A percentile compares a stretch with the other conserved stretches of the same genome.
These are phyloP conservation scores for Populus tomentosa DNA, from an alignment of 441 rosid species.

Conservation along the genomic window DNA sequence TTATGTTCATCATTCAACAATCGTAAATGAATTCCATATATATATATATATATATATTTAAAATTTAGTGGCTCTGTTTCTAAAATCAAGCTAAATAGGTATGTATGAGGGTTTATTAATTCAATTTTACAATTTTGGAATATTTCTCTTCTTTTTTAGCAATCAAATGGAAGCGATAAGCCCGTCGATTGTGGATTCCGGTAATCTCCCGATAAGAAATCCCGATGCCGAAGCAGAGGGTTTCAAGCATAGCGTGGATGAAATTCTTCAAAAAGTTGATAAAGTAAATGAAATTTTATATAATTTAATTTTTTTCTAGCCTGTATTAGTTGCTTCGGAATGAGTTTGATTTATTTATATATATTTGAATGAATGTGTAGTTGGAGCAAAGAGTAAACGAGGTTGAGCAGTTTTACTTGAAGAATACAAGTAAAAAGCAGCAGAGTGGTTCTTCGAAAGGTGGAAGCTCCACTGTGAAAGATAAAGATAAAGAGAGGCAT, in stretches of 20 bases:
- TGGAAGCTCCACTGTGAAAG: constrained; percentile 55
- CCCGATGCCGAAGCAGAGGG: constrained; percentile 39
- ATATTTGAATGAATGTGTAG: constrained; percentile 15
- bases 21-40: neutral
- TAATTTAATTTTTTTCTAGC: neutral
- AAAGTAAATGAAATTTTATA: constrained; percentile 19
- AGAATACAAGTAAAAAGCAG: constrained; percentile 43
- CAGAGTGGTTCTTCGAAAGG: constrained; percentile 36
- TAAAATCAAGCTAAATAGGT: neutral
- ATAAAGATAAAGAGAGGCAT: constrained; percentile 61
- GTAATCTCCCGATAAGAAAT: constrained; percentile 16
- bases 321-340: neutral
- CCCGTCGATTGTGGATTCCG: constrained; percentile 30
- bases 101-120: neutral
- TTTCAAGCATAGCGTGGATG: constrained; percentile 52
- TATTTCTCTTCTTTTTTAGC: too few species aligned
- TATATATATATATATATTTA: too few species aligned
- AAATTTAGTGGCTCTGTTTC: neutral
- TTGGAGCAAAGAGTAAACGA: constrained; percentile 76
- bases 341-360: neutral
- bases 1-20: neutral
- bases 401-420: constrained; percentile 63
- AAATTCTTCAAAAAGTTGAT: constrained; percentile 50
- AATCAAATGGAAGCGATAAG: constrained; percentile 27
- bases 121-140: neutral